Base-by-base conservation (phyloP, 163 green algal genomes). In the Chloromonas sp. region DNA sequence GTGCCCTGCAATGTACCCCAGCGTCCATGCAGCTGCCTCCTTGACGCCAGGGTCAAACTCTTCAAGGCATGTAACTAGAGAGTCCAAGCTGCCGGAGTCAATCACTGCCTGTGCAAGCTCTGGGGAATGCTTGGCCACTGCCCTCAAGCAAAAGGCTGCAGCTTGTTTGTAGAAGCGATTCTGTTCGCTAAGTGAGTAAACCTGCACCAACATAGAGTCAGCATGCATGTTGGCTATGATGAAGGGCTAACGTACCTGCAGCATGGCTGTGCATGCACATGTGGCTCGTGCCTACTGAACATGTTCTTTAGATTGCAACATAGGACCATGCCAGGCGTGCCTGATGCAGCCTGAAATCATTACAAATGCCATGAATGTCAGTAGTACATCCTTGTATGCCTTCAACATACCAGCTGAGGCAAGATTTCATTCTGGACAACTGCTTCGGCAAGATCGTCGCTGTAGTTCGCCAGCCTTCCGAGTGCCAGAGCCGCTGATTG, bases 141-240 rank as follows among this genome's bases (percentile, higher is more conserved):
- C 92, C 1, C 94, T 87, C 60, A 98, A 87, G 86, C 95, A 95
- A 84, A 96, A 96, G 15, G 93, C 91, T 15, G 94, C 94, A 57
- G 95, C 91, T 84, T 95, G 94, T 88, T 98, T 97, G 91, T 96
- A 96, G 83, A 96, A 97, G 2, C 94, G 85, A 86, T 96, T 97
- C 89, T 97, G 93, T 79, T 94, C 91, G 36, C 85, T 90, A 57
- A 96, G 85, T 1, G 89, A 94, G 82, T 94, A 94, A 36, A 95
- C 89, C 90, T 91, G 87, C 60, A 57, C 15, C 59, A 77, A 66
- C 61, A 81, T 60, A 36, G 36, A 36, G 36, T 36, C 36, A 36
- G 36, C 36, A 36, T 36, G 36, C 36, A 36, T 36, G 36, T 36
- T 36, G 36, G 36, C 36, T 36, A 36, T 36, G 36, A 36, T 36